phyloP scores from a whole-genome alignment of 1,284 basidiomycete genomes.

The Austroboletus sp. region DNA sequence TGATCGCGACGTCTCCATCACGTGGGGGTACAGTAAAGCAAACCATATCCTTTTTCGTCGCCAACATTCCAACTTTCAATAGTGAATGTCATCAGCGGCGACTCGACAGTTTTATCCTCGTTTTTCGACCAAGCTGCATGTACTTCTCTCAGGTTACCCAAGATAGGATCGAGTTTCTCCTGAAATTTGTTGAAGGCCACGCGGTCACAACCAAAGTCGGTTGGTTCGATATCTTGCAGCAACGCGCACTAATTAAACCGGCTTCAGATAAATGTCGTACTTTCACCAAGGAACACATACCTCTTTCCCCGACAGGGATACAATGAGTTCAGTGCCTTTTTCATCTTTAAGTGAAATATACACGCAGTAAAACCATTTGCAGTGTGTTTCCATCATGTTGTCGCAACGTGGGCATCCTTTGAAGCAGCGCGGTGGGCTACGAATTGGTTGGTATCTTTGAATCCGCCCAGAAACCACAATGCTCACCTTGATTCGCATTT shows the following conservation, averaged over 20 bases:
- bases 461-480: neutral
- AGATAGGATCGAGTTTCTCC: slow-evolving; percentile 37
- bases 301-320: slow-evolving; percentile 43
- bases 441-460: slow-evolving; percentile 1
- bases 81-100: slow-evolving; percentile 27
- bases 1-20: neutral
- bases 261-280: neutral
- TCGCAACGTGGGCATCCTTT: slow-evolving; percentile 47
- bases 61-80: slow-evolving; percentile 30
- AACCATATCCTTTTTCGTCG: slow-evolving; percentile 19
- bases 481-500: slow-evolving; percentile 48
- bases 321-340: slow-evolving; percentile 35
- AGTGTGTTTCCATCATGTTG: slow-evolving; percentile 45
- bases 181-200: slow-evolving; percentile 36
- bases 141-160: slow-evolving; percentile 38
- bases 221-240: slow-evolving; percentile 39
- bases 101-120: slow-evolving; percentile 17
- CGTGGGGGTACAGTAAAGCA: slow-evolving; percentile 15
- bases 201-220: slow-evolving; percentile 38
- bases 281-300: slow-evolving; percentile 25
- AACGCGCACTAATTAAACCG: slow-evolving; percentile 36
- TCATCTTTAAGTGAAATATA: slow-evolving; percentile 49
- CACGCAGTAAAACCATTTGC: slow-evolving; percentile 43
- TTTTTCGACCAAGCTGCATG: slow-evolving; percentile 24
- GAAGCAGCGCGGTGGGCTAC: slow-evolving; percentile 40